Evolutionary conservation across 225 moss, liverwort and hornwort genomes (phyloP), one percentile per base, ranked within the genome.

Genomic region (Antitrichia curtipendula): DNA sequence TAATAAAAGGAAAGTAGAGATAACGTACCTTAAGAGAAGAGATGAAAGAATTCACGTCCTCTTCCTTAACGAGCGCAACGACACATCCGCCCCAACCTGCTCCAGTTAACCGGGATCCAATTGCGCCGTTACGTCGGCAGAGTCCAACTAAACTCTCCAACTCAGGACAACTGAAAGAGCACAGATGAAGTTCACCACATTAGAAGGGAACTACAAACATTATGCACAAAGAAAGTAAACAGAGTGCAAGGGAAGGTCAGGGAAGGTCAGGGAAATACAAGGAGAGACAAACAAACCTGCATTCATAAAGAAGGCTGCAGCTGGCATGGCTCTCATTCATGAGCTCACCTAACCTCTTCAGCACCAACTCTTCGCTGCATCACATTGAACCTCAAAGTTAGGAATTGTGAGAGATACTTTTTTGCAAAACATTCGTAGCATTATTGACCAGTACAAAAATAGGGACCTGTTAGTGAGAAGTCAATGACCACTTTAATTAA

Each of bases 41-140:
- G 78, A 97, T 94, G 81, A 99, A 99, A 36, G 91, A 82, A n/a
- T 91, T 72, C 25, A 92, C 95, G n/a, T 84, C 92, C 58, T 91
- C 90, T 89, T 95, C 96, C 82, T 95, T 95, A 13, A 99, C 95
- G 6, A 99, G 96, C 23, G 98, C 92, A 49, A 99, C 97, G 23
- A 93, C 97, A 84, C 98, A 99, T 53, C 98, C 97, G 41, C 98
- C 97, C 98, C 98, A 99, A 77, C 97, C 98, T 23, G 98, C 98
- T 85, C 98, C 98, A 43, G 98, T 99, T 47, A 99, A 93, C 12
- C 97, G 92, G 45, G 95, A 93, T 87, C 98, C 98, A 73, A 97
- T 53, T 57, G 98, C 95, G 17, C 98, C 96, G 80, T 92, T 95
- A 24, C 31, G 85, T 89, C 92, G 92, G 81, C 95, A 95, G 21